Conservation (phyloP, 306 rosid genomes). For the Cucurbita maxima region DNA sequence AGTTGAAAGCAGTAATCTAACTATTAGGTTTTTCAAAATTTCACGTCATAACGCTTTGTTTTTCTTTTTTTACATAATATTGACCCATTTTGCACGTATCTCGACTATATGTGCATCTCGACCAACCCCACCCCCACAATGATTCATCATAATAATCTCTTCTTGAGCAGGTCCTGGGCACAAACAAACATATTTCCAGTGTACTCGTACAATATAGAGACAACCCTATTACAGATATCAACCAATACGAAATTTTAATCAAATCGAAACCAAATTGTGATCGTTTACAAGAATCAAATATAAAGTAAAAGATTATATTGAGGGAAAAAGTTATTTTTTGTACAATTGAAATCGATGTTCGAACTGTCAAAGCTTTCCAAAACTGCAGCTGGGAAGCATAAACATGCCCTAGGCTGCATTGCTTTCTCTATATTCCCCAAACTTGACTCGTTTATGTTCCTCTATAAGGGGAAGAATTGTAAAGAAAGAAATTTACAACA, state of each 20-base stretch:
- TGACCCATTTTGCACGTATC: too few relatives aligned
- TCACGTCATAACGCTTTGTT: too few relatives aligned
- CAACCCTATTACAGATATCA: background rate
- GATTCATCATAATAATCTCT: too few relatives aligned
- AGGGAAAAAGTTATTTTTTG: background rate
- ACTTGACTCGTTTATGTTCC: background rate
- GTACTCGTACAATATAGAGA: background rate
- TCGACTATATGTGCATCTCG: too few relatives aligned
- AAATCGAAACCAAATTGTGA: background rate
- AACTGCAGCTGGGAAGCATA: background rate
- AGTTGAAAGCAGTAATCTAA: background rate
- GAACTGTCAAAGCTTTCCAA: background rate
- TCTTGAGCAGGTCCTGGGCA: background rate
- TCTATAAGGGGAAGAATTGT: background rate
- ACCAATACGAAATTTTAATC: background rate
- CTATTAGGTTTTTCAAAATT: background rate
- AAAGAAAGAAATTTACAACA: constrained; percentile 2
- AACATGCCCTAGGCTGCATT: background rate
- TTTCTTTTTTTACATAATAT: too few relatives aligned
- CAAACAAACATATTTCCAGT: background rate
- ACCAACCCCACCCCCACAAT: too few relatives aligned
- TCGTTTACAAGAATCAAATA: background rate
- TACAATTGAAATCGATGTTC: constrained; percentile 1
- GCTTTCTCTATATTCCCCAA: background rate
- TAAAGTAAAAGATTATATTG: constrained; percentile 5